Base-by-base conservation (phyloP, 2,329 filamentous ascomycete genomes). In the Stenocarpella maydis region DNA sequence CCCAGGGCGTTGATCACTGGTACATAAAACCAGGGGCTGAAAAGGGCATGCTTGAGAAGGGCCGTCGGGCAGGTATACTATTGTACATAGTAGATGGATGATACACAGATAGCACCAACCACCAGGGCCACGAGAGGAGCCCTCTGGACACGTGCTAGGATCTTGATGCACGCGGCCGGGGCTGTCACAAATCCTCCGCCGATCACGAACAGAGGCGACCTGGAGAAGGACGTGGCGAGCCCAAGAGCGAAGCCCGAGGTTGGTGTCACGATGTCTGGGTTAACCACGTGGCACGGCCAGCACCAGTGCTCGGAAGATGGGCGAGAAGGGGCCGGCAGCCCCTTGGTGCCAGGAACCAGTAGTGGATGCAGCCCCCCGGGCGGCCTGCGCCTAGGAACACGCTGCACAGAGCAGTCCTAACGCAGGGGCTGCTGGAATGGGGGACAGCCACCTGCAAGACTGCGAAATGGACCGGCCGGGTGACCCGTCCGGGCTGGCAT, bases 371-470 rank as follows among this genome's bases (percentile, higher is more conserved):
- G 26, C 49, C 43, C 34, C 39, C 63, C 8, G 34, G 37, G 41
- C 37, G 58, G 21, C 43, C 17, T 24, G 58, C 49, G 41, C 31
- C 41, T n/a, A 58, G 24, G 54, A 43, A 28, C 34, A 37, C 53
- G 34, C 14, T 34, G n/a, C 52, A 24, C 34, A 9, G 21, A 50
- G 64, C 64, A 45, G 50, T 66, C 28, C 64, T 58, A 50, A 58
- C 58, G 52, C 52, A 67, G 65, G 65, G 65, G 65, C 39, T 58
- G 65, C 58, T 67, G 58, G 58, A 63, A 49, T n/a, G n/a, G 41
- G 54, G 41, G 52, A 58, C 45, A 67, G 65, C 39, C 52, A 53
- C 19, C n/a, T 49, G 58, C 58, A 63, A 63, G 58, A 43, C 58
- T 63, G 43, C 43, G 58, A 49, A 43, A 63, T 49, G 58, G 28